Conservation (phyloP, 2,329 filamentous ascomycete genomes). For the Penicillium sp. region DNA sequence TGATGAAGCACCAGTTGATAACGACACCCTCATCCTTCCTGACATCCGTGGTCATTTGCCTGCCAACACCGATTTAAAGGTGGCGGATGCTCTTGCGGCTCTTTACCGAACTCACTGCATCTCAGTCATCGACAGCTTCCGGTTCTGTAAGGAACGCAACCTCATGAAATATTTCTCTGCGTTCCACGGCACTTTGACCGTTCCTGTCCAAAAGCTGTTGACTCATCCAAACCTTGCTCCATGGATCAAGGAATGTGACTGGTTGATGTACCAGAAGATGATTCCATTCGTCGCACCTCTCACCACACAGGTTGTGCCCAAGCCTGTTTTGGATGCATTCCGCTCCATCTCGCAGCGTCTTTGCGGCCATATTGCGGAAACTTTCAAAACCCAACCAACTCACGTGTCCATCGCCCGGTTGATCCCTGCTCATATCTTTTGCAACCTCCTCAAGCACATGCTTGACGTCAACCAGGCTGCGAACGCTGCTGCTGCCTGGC, state of each 20-base stretch:
- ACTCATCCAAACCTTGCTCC: constrained; percentile 75
- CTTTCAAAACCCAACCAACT: constrained; percentile 78
- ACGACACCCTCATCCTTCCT: constrained; percentile 77
- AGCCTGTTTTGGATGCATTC: constrained; percentile 81
- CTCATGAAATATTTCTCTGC: constrained; percentile 94
- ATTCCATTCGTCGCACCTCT: constrained; percentile 87
- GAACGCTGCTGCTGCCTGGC: constrained; percentile 89
- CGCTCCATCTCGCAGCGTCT: constrained; percentile 81
- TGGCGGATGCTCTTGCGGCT: constrained; percentile 79
- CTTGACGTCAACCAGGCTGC: constrained; percentile 90
- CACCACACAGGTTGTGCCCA: constrained; percentile 86
- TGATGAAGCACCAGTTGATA: constrained; percentile 52
- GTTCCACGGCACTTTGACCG: constrained; percentile 93
- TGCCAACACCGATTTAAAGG: constrained; percentile 77
- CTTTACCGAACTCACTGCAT: constrained; percentile 94
- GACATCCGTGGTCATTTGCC: constrained; percentile 81
- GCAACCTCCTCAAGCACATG: constrained; percentile 79
- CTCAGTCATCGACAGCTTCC: constrained; percentile 90
- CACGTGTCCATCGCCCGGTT: constrained; percentile 88
- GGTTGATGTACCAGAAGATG: constrained; percentile 95
- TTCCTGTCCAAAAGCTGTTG: constrained; percentile 92
- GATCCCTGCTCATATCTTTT: constrained; percentile 84
- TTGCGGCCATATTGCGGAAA: constrained; percentile 77
- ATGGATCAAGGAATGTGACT: constrained; percentile 96
- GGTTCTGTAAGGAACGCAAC: constrained; percentile 94